phyloP scores from a whole-genome alignment of 2,329 filamentous ascomycete species.

The Claviceps digitariae region DNA sequence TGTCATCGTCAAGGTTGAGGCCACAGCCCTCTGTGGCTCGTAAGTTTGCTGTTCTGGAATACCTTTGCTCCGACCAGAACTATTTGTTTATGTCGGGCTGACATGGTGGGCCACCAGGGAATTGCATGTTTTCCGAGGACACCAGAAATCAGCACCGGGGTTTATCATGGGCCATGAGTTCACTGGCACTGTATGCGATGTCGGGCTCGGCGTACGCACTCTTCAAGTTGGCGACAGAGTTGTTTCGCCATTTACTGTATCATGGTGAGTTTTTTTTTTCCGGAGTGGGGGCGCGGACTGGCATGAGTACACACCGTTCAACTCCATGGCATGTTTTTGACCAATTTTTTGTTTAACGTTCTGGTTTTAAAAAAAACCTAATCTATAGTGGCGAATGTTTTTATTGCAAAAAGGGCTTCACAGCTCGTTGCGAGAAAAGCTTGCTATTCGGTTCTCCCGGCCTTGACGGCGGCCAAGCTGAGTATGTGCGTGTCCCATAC shows the following conservation, averaged over 20 bases:
- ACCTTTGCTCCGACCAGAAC: neutral
- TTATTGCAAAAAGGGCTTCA: slow-evolving; percentile 66
- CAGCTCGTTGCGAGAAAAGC: slow-evolving; percentile 61
- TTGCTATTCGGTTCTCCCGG: slow-evolving; percentile 54
- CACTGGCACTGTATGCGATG: slow-evolving; percentile 58
- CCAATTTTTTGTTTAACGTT: too few relatives aligned
- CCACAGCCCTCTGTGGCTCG: slow-evolving; percentile 81
- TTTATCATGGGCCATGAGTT: slow-evolving; percentile 77
- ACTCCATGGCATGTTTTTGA: neutral
- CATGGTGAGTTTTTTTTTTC: slow-evolving; percentile 52
- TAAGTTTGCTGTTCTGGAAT: slow-evolving; percentile 35
- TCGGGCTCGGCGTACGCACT: slow-evolving; percentile 52
- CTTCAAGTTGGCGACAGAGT: slow-evolving; percentile 64
- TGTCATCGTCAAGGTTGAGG: slow-evolving; percentile 69
- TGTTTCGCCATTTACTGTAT: slow-evolving; percentile 72
- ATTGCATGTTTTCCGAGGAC: slow-evolving; percentile 74
- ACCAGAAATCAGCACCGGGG: slow-evolving; percentile 53
- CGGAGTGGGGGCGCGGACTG: neutral
- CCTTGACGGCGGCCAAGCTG: slow-evolving; percentile 69
- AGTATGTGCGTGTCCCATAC: slow-evolving; percentile 68
- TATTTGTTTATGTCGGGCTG: neutral
- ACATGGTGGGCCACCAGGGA: slow-evolving; percentile 38
- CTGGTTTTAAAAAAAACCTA: too few relatives aligned
- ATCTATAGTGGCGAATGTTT: slow-evolving; percentile 50
- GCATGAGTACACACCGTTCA: neutral